A percentile compares a stretch with the other conserved stretches of the same genome.
Evolutionary conservation across 208 protist genomes (phyloP).

Genomic region (Wallacemonas sp.): DNA sequence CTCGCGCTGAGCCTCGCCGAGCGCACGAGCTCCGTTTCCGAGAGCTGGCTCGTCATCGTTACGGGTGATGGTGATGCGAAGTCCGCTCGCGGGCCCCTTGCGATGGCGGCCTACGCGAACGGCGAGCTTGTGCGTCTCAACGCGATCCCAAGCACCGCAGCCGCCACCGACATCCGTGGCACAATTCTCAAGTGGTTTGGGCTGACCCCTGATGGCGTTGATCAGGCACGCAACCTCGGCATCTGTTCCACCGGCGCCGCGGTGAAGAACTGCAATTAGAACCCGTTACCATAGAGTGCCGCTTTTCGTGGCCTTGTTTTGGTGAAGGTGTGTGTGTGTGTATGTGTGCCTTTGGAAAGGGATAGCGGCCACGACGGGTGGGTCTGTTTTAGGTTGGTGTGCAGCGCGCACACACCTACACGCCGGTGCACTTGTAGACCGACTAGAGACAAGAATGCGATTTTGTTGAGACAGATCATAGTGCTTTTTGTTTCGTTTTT

Average conservation of each 20-base stretch:
- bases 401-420: no score
- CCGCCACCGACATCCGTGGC: slow-evolving; percentile 35
- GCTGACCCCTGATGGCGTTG: background rate
- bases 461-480: no score
- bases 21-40: slow-evolving; percentile 33
- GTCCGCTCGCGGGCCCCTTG: slow-evolving; percentile 37
- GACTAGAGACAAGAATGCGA: no score
- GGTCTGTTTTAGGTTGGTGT: no score
- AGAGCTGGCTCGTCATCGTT: slow-evolving; percentile 78
- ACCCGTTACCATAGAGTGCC: no score
- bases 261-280: slow-evolving; percentile 51
- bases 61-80: slow-evolving; percentile 43
- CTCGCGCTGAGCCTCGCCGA: slow-evolving; percentile 42
- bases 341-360: no score
- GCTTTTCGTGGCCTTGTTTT: no score
- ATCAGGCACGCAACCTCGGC: slow-evolving; percentile 32
- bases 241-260: slow-evolving; percentile 61
- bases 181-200: slow-evolving; percentile 72
- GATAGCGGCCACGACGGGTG: no score
- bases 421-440: no score
- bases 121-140: slow-evolving; percentile 58
- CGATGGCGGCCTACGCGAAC: slow-evolving; percentile 53
- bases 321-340: no score
- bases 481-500: no score
- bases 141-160: slow-evolving; percentile 18